Evolutionary conservation across 352 stramenopile species (phyloP), one percentile per base, ranked within the genome.

Genomic region (Sclerospora graminicola): DNA sequence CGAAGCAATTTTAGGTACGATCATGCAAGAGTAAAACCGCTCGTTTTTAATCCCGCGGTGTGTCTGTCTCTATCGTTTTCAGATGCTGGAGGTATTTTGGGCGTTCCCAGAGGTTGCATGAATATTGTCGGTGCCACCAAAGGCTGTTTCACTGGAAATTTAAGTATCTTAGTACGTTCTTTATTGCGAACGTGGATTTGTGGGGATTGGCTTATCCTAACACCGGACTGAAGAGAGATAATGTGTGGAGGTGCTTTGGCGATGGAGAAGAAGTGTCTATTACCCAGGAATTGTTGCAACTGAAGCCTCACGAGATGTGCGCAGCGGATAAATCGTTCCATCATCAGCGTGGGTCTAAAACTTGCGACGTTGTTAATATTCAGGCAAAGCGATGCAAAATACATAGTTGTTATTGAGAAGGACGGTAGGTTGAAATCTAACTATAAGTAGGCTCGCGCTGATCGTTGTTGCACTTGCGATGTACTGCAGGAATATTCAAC

Each of bases 391-490:
- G 62, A 83, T 44, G 87, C 90, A 16, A 63, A 66, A 28, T 96
- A 57, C 46, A 97, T 98, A 45, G 35, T 98, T 5, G 83, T 98
- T 2, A 70, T 98, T 28, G 93, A 98, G 57, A 98, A 98, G 57
- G 93, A 98, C 37, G 90, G 93, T 92, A 55, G 16, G 45, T 33
- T 7, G n/a, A 46, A 26, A 0, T 24, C 2, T 15, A 21, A 20
- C 23, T 20, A 21, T 13, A 29, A 13, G 13, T 10, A 41, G 13
- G 30, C 11, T 19, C 9, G 23, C 30, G 35, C 16, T 32, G 8
- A 23, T 43, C 11, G 32, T 33, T 16, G n/a, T 23, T 30, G 20
- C 21, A n/a, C 11, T 80, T 51, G 33, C 75, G 8, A 67, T 83
- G 5, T 64, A 23, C 76, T 45, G 56, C 81, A 90, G 90, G 93